Percentiles rank a stretch among this genome's conserved stretches.
phyloP scores from a whole-genome alignment of 139 green algal species.

The Tetradesmus obliquus region DNA sequence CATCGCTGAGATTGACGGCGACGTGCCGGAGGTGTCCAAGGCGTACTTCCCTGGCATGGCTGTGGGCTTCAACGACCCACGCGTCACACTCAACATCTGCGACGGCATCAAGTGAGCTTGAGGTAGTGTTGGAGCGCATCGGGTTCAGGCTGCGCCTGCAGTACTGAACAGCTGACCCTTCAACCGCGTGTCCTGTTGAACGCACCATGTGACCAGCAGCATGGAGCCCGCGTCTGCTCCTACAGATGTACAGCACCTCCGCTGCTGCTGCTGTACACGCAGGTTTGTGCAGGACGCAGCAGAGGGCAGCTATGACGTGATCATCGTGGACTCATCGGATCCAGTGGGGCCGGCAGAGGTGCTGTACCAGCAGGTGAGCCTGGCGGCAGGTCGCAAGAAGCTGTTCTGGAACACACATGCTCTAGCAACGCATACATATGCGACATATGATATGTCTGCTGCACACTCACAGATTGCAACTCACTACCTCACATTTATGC shows the following conservation, averaged over 20 bases:
- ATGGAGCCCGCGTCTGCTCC: too few relatives aligned
- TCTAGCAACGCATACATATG: background rate
- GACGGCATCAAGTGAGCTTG: slow-evolving; percentile 93
- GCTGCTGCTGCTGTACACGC: background rate
- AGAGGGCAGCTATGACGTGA: slow-evolving; percentile 91
- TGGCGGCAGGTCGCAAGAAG: background rate
- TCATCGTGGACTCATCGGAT: slow-evolving; percentile 99
- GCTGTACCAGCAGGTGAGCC: slow-evolving; percentile 86
- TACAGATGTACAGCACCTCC: too few relatives aligned
- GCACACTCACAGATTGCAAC: too few relatives aligned
- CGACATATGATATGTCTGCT: background rate
- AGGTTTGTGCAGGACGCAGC: slow-evolving; percentile 68
- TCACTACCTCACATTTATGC: too few relatives aligned
- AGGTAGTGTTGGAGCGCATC: slow-evolving; percentile 50
- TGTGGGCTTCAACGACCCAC: slow-evolving; percentile 91
- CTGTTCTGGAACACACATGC: background rate
- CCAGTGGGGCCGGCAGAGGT: slow-evolving; percentile 96
- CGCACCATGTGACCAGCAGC: too few relatives aligned
- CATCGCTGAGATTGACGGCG: slow-evolving; percentile 96
- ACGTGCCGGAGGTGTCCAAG: slow-evolving; percentile 43
- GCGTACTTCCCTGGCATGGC: slow-evolving; percentile 59
- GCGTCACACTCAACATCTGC: slow-evolving; percentile 88
- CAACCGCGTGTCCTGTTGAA: too few relatives aligned
- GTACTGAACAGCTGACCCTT: too few relatives aligned
- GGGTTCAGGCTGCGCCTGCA: too few relatives aligned